Percentiles rank a stretch among this genome's conserved stretches.
Conservation (phyloP, 805 yeast species). For the Monosporozyma solicola region DNA sequence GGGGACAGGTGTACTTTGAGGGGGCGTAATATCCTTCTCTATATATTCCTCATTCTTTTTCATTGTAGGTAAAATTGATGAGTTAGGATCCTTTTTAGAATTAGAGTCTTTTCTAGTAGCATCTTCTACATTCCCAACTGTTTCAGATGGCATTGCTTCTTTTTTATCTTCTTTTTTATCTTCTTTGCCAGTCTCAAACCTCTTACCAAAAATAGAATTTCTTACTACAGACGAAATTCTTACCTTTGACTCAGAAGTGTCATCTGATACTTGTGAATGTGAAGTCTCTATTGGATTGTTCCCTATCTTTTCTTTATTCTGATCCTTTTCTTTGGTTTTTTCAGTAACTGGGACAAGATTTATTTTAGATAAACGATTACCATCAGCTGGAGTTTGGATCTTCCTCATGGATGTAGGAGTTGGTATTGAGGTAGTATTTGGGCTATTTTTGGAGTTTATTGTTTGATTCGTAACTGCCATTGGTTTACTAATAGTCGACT, state of each 20-base stretch:
- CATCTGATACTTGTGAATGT: neutral
- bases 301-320: neutral
- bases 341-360: neutral
- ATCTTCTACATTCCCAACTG: neutral
- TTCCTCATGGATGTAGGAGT: slow-evolving; percentile 1
- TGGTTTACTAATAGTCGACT: slow-evolving; percentile 3
- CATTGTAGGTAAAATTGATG: neutral
- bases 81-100: neutral
- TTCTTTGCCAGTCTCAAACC: neutral
- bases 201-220: slow-evolving; percentile 1
- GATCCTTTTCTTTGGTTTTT: neutral
- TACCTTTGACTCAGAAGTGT: slow-evolving; percentile 1
- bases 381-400: neutral
- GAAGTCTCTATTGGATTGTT: neutral
- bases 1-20: neutral
- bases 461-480: neutral
- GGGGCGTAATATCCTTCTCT: neutral
- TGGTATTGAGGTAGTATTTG: neutral
- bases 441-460: neutral
- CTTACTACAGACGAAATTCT: slow-evolving; percentile 21
- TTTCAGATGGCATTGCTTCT: neutral
- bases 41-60: neutral
- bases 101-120: neutral
- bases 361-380: slow-evolving; percentile 1
- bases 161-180: neutral